A percentile compares a stretch with the other conserved stretches of the same genome.
Conservation (phyloP, 768 basidiomycete species). For the Calocybe cyanea region DNA sequence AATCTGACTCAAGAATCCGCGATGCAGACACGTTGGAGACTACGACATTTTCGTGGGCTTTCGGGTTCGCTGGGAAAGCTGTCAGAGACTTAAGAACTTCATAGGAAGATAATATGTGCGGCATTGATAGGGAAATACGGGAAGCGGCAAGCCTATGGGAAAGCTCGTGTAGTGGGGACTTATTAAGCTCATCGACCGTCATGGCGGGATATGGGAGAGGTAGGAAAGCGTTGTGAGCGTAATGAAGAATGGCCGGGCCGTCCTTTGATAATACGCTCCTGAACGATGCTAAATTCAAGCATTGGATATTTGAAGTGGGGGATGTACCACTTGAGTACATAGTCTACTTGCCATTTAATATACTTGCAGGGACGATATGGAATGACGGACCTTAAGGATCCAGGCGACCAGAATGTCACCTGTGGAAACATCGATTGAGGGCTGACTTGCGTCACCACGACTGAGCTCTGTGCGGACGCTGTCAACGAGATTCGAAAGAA, state of each 20-base stretch:
- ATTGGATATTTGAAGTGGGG: slow-evolving; percentile 27
- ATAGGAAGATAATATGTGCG: slow-evolving; percentile 28
- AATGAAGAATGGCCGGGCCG: slow-evolving; percentile 18
- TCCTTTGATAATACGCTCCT: slow-evolving; percentile 24
- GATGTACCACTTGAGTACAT: slow-evolving; percentile 30
- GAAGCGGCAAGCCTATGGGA: slow-evolving; percentile 17
- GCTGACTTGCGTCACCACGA: slow-evolving; percentile 12
- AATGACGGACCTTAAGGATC: slow-evolving; percentile 30
- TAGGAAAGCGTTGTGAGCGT: slow-evolving; percentile 36
- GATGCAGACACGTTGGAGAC: slow-evolving; percentile 39
- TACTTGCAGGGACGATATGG: no score
- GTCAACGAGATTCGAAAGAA: slow-evolving; percentile 25
- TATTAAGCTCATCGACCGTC: slow-evolving; percentile 29
- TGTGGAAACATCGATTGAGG: slow-evolving; percentile 22
- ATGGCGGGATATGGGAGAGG: slow-evolving; percentile 38
- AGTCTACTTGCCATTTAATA: slow-evolving; percentile 18
- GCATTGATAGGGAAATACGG: slow-evolving; percentile 21
- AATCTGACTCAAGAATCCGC: slow-evolving; percentile 36
- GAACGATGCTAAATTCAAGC: slow-evolving; percentile 35
- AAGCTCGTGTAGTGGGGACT: slow-evolving; percentile 26
- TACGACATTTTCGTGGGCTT: slow-evolving; percentile 31
- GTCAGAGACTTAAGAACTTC: slow-evolving; percentile 16
- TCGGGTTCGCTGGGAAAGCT: slow-evolving; percentile 29
- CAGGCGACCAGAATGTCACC: slow-evolving; percentile 40
- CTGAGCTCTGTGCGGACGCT: slow-evolving; percentile 23